phyloP scores from a whole-genome alignment of 2,329 filamentous ascomycete genomes.

The Ophiocordyceps camponoti-saundersi region DNA sequence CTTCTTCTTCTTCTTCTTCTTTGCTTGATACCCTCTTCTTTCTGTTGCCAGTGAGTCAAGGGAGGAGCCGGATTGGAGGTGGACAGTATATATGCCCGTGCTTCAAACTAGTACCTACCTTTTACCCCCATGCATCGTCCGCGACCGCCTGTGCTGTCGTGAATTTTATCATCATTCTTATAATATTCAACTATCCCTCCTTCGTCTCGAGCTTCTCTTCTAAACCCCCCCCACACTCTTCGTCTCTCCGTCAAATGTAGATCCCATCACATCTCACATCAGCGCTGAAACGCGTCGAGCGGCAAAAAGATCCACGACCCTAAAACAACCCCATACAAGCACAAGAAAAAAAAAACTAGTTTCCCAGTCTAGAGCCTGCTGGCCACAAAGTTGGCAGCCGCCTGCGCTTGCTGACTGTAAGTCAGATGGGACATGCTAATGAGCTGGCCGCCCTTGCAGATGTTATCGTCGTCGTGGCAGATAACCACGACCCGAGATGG shows the following conservation, averaged over 20 bases:
- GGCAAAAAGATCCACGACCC: background rate
- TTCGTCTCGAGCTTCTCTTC: too few relatives aligned
- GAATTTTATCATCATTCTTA: too few relatives aligned
- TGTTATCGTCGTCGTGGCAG: conserved; percentile 12
- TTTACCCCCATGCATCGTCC: too few relatives aligned
- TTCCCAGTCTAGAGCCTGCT: conserved; percentile 1
- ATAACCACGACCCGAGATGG: conserved; percentile 6
- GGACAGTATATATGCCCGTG: background rate
- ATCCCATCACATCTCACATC: too few relatives aligned
- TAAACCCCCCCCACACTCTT: too few relatives aligned
- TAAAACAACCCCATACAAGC: background rate
- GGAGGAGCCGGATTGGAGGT: background rate
- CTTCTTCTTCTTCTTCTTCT: background rate
- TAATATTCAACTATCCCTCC: too few relatives aligned
- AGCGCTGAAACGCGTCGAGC: background rate
- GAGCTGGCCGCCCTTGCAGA: conserved; percentile 12
- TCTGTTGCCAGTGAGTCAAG: background rate
- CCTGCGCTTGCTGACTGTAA: conserved; percentile 8
- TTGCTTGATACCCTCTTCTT: background rate
- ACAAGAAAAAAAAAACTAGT: too few relatives aligned
- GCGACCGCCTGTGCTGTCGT: too few relatives aligned
- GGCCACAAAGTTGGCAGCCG: conserved; percentile 8
- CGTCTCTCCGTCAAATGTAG: too few relatives aligned
- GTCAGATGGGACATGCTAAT: conserved; percentile 11
- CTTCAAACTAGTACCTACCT: background rate